Percentiles rank a stretch among this genome's conserved stretches.
phyloP scores from a whole-genome alignment of 2,329 filamentous ascomycete species.

The Claviceps sp. region DNA sequence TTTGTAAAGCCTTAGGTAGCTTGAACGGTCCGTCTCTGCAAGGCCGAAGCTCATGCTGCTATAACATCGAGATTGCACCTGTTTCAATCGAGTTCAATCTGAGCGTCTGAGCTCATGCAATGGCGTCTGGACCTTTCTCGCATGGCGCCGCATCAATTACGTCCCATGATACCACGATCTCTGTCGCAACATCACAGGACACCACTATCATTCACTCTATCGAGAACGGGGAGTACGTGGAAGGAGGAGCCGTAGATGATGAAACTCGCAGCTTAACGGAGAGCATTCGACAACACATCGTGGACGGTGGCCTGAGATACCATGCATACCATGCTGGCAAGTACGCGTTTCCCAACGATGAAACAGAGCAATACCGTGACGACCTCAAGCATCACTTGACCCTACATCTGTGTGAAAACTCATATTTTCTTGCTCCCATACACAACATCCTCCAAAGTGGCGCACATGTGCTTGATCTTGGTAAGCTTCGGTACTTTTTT shows the following conservation, averaged over 20 bases:
- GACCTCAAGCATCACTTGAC: constrained; percentile 28
- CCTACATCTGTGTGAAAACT: constrained; percentile 24
- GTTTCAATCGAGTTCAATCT: neutral
- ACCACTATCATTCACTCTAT: constrained; percentile 18
- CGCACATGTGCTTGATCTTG: constrained; percentile 33
- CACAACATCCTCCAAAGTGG: constrained; percentile 23
- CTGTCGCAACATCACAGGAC: constrained; percentile 18
- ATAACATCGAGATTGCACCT: neutral
- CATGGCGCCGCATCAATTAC: neutral
- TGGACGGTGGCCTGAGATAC: constrained; percentile 27
- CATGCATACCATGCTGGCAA: constrained; percentile 28
- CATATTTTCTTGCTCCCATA: constrained; percentile 31
- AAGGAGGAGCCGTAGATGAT: constrained; percentile 12
- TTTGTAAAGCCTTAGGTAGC: neutral
- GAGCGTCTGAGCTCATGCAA: neutral
- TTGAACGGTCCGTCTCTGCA: neutral
- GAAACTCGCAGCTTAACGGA: constrained; percentile 28
- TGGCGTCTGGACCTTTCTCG: neutral
- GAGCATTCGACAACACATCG: constrained; percentile 29
- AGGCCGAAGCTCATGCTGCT: neutral
- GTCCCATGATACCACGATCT: constrained; percentile 11
- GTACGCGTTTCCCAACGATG: constrained; percentile 31
- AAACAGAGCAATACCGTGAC: constrained; percentile 28
- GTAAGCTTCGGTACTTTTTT: constrained; percentile 16
- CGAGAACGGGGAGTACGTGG: constrained; percentile 18